Conservation (phyloP, 441 rosid genomes). For the Hypseocharis bilobata region DNA sequence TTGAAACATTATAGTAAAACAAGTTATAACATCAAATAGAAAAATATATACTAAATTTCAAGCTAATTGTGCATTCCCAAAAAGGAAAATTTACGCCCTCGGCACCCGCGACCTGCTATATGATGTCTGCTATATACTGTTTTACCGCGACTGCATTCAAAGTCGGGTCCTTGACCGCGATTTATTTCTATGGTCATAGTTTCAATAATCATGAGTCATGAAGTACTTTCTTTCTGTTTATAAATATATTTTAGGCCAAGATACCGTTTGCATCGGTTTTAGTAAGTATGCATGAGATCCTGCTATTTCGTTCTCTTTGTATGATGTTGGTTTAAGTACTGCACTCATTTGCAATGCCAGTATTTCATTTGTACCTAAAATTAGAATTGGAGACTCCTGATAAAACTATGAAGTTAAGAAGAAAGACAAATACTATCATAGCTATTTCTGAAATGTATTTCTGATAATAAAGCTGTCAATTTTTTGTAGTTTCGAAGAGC, state of each 20-base stretch:
- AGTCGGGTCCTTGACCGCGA: no score
- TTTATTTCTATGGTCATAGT: background rate
- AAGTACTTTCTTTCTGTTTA: background rate
- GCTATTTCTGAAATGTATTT: background rate
- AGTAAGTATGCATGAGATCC: background rate
- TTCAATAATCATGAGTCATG: background rate
- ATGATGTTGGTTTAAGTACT: slow-evolving; percentile 4
- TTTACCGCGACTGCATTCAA: no score
- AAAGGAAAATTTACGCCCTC: no score
- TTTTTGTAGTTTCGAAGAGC: slow-evolving; percentile 75
- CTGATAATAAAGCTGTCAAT: slow-evolving; percentile 4
- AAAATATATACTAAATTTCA: no score
- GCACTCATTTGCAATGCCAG: background rate
- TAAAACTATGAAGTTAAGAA: background rate
- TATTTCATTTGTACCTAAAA: background rate
- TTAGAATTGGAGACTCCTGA: background rate
- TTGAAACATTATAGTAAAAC: no score
- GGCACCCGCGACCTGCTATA: no score
- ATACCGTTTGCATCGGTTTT: background rate
- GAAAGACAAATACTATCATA: background rate
- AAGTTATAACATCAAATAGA: no score
- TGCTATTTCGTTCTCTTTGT: slow-evolving; percentile 1
- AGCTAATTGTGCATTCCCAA: no score
- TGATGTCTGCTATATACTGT: no score
- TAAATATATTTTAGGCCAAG: background rate